A percentile compares a stretch with the other conserved stretches of the same genome.
phyloP scores from a whole-genome alignment of 345 rosid genomes.

The Populus euphratica region DNA sequence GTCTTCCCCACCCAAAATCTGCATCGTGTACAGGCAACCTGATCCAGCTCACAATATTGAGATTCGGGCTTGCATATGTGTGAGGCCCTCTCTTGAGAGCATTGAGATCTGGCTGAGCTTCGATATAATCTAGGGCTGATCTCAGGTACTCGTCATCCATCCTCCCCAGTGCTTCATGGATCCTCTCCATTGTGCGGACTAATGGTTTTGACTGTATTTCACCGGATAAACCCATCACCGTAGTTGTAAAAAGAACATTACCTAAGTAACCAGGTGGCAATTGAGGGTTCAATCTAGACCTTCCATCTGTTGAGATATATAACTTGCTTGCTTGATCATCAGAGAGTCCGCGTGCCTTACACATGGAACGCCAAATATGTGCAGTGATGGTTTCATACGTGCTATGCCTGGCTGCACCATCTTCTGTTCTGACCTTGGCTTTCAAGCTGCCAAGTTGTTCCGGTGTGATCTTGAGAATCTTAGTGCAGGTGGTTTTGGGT shows the following conservation, averaged over 20 bases:
- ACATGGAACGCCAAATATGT: slow-evolving; percentile 31
- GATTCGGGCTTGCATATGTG: slow-evolving; percentile 11
- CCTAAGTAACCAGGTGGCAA: slow-evolving; percentile 42
- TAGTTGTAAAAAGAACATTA: slow-evolving; percentile 34
- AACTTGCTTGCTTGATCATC: slow-evolving; percentile 23
- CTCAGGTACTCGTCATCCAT: slow-evolving; percentile 40
- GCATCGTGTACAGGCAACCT: slow-evolving; percentile 8
- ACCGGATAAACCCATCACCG: slow-evolving; percentile 13
- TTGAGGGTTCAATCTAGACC: slow-evolving; percentile 36
- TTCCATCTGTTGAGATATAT: slow-evolving; percentile 22
- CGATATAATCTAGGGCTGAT: slow-evolving; percentile 17
- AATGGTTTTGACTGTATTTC: slow-evolving; percentile 32
- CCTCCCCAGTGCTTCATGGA: slow-evolving; percentile 12
- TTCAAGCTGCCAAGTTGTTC: slow-evolving; percentile 23
- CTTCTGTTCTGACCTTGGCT: background rate
- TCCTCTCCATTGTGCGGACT: slow-evolving; percentile 27
- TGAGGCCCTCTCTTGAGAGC: background rate
- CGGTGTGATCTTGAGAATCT: slow-evolving; percentile 5
- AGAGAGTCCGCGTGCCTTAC: slow-evolving; percentile 15
- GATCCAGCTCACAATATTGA: slow-evolving; percentile 16
- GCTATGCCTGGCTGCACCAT: background rate
- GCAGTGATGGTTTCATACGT: slow-evolving; percentile 18
- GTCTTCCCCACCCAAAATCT: slow-evolving; percentile 17
- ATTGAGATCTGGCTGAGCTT: background rate
- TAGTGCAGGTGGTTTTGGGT: background rate